Conservation (phyloP, 108 stramenopile species). For the Parietichytrium sp. region DNA sequence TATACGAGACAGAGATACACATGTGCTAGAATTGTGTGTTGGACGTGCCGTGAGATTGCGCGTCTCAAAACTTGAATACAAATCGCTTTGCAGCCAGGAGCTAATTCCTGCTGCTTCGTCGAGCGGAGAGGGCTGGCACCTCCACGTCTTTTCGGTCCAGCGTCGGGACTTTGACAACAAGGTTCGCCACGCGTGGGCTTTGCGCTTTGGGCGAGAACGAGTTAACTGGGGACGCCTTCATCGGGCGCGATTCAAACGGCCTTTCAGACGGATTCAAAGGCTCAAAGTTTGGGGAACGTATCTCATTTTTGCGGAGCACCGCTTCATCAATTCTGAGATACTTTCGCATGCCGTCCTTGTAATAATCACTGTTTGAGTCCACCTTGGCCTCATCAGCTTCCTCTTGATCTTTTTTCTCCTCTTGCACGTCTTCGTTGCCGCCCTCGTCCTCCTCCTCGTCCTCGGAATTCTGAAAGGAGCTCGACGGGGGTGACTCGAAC, state of each 20-base stretch:
- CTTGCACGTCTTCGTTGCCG: not conserved
- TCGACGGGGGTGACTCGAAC: not conserved
- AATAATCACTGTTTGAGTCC: not conserved
- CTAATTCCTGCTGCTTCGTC: too few relatives aligned
- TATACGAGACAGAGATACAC: too few relatives aligned
- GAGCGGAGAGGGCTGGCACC: too few relatives aligned
- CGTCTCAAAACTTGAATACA: too few relatives aligned
- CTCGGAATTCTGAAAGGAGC: not conserved
- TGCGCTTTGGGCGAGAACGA: too few relatives aligned
- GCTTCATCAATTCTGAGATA: not conserved
- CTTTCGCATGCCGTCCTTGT: not conserved
- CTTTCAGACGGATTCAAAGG: not conserved
- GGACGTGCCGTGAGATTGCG: too few relatives aligned
- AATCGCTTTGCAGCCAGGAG: too few relatives aligned
- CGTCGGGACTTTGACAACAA: too few relatives aligned
- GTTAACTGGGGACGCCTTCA: not conserved
- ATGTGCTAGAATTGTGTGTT: too few relatives aligned
- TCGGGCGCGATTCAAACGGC: not conserved
- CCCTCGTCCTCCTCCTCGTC: not conserved
- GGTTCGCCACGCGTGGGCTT: too few relatives aligned
- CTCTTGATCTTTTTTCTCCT: not conserved
- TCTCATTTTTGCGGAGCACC: too few relatives aligned
- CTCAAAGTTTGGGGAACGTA: not conserved
- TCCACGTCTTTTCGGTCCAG: too few relatives aligned
- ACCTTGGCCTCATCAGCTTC: not conserved